Evolutionary conservation across 2,329 filamentous ascomycete genomes (phyloP).

Genomic region (Stenocarpella maydis): DNA sequence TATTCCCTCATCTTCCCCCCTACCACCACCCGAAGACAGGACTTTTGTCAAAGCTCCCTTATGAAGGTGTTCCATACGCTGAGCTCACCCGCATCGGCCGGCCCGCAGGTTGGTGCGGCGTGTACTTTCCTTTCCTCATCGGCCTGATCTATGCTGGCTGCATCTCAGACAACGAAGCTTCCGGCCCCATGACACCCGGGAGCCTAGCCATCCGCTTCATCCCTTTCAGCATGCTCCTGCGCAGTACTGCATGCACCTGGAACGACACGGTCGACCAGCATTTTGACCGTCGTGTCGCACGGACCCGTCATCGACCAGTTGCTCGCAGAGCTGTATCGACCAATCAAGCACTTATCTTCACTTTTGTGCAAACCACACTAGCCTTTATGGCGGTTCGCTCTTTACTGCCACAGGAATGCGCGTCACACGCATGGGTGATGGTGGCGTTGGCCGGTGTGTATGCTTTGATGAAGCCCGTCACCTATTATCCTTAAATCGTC

Average conservation of each 20-base stretch:
- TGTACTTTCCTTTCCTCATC: constrained; percentile 58
- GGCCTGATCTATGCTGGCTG: constrained; percentile 56
- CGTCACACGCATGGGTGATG: too few relatives aligned
- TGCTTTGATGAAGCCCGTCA: too few relatives aligned
- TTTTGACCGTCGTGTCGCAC: constrained; percentile 59
- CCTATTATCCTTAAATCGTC: too few relatives aligned
- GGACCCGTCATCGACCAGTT: constrained; percentile 60
- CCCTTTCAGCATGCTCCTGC: constrained; percentile 42
- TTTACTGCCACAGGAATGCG: too few relatives aligned
- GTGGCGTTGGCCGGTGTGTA: too few relatives aligned
- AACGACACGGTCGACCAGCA: constrained; percentile 65
- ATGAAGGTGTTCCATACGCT: constrained; percentile 61
- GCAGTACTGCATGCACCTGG: constrained; percentile 60
- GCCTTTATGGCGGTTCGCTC: too few relatives aligned
- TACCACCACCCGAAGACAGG: background rate
- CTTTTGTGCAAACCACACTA: constrained; percentile 50
- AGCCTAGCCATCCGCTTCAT: too few relatives aligned
- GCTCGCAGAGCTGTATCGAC: constrained; percentile 59
- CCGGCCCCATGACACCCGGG: too few relatives aligned
- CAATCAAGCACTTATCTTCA: constrained; percentile 52
- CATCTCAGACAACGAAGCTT: constrained; percentile 49
- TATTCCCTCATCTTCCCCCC: background rate
- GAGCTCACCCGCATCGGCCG: constrained; percentile 62
- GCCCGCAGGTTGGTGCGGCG: constrained; percentile 58
- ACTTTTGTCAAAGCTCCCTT: background rate